Evolutionary conservation across 1,284 basidiomycete species (phyloP).

Genomic region (Porodaedalea pini): DNA sequence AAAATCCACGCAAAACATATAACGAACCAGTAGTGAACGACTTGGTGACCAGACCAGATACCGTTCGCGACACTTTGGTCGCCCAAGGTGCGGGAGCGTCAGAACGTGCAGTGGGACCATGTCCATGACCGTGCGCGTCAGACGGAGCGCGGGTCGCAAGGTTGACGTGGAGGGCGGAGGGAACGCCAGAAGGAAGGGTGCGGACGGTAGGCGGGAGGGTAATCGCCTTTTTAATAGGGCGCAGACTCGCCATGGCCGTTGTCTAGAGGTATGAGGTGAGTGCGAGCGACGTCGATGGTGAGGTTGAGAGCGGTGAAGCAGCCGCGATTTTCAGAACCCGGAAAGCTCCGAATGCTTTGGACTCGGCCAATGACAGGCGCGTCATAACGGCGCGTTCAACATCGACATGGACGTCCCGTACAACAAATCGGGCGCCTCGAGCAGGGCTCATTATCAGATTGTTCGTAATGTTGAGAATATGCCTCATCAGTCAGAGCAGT

Average conservation of each 20-base stretch:
- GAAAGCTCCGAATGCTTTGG: neutral
- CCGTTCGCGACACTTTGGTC: constrained; percentile 48
- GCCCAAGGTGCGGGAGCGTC: constrained; percentile 69
- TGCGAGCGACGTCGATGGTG: constrained; percentile 2
- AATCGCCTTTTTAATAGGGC: constrained; percentile 74
- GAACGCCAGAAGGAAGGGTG: constrained; percentile 70
- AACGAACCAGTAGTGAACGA: constrained; percentile 62
- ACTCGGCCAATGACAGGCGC: constrained; percentile 12
- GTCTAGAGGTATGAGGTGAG: neutral
- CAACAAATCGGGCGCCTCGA: constrained; percentile 69
- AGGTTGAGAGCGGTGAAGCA: neutral
- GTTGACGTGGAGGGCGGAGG: constrained; percentile 66
- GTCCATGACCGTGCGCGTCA: constrained; percentile 54
- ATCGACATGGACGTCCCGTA: constrained; percentile 66
- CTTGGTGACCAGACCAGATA: constrained; percentile 58
- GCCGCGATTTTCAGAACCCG: neutral
- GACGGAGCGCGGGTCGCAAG: constrained; percentile 61
- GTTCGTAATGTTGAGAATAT: constrained; percentile 67
- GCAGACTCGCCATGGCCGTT: constrained; percentile 58
- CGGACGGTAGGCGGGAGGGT: constrained; percentile 82
- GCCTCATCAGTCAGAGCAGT: constrained; percentile 52
- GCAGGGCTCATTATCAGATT: constrained; percentile 65
- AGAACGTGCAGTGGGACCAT: constrained; percentile 52
- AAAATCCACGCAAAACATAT: neutral
- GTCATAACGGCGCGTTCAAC: constrained; percentile 10